Conservation (phyloP, 306 rosid genomes). For the Cicer cuneatum region DNA sequence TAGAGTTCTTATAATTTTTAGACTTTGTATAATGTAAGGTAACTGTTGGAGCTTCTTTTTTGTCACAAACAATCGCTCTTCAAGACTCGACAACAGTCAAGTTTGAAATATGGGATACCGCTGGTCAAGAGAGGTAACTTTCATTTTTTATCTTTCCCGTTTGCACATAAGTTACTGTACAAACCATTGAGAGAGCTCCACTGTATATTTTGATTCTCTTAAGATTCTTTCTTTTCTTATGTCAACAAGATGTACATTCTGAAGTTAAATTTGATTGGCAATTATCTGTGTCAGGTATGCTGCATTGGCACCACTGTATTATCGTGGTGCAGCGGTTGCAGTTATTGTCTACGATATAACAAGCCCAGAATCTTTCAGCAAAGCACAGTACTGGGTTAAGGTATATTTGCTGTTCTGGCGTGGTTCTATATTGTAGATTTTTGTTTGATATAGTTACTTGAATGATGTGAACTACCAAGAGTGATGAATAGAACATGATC, state of each 20-base stretch:
- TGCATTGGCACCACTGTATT: constrained; percentile 94
- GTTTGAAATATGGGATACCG: constrained; percentile 99
- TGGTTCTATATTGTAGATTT: constrained; percentile 30
- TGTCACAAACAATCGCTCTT: constrained; percentile 96
- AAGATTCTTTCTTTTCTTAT: constrained; percentile 6
- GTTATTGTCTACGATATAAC: constrained; percentile 97
- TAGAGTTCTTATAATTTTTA: constrained; percentile 40
- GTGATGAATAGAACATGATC: neutral
- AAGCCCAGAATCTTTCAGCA: constrained; percentile 86
- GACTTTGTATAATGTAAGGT: constrained; percentile 72
- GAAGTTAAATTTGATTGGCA: constrained; percentile 31
- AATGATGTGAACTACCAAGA: constrained; percentile 23
- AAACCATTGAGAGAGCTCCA: neutral
- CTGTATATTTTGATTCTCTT: constrained; percentile 17
- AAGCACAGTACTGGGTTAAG: constrained; percentile 99
- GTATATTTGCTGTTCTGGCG: constrained; percentile 51
- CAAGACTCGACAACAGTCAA: constrained; percentile 99
- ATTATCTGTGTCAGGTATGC: constrained; percentile 75
- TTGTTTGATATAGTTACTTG: constrained; percentile 18
- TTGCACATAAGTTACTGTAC: neutral
- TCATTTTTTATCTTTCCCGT: constrained; percentile 26
- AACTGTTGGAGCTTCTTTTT: constrained; percentile 98
- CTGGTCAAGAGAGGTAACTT: constrained; percentile 96
- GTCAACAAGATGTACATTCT: constrained; percentile 35
- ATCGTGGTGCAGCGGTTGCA: constrained; percentile 97